Evolutionary conservation across 2,329 filamentous ascomycete genomes (phyloP).

Genomic region (Remersonia thermophila): DNA sequence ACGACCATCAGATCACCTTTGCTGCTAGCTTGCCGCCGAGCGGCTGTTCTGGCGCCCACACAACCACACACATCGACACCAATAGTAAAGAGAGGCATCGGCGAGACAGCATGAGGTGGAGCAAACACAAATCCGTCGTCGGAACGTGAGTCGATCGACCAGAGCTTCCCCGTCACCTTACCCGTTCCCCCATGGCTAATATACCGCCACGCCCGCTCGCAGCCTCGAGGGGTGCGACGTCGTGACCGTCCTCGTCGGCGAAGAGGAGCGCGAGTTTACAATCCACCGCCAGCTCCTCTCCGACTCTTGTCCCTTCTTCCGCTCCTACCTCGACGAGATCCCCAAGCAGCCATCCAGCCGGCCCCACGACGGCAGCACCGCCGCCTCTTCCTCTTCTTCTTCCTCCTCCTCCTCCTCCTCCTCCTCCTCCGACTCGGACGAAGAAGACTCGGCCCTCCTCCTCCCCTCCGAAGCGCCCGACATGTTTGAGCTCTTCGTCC

Average conservation of each 20-base stretch:
- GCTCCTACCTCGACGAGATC: conserved; percentile 30
- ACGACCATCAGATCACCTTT: too few relatives aligned
- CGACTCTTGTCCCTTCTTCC: conserved; percentile 36
- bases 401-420: too few relatives aligned
- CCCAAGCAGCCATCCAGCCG: background rate
- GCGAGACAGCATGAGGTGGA: conserved; percentile 13
- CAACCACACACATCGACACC: too few relatives aligned
- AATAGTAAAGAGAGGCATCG: background rate
- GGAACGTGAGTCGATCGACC: conserved; percentile 10
- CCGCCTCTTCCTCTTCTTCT: too few relatives aligned
- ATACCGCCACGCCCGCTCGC: background rate
- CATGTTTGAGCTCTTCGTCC: conserved; percentile 41
- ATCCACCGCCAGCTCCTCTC: conserved; percentile 30
- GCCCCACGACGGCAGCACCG: too few relatives aligned
- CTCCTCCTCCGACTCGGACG: conserved; percentile 6
- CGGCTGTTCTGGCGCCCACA: background rate
- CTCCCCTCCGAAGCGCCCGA: conserved; percentile 35
- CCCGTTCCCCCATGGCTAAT: background rate
- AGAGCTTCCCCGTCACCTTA: too few relatives aligned
- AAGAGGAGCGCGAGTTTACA: conserved; percentile 20
- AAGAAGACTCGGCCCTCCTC: conserved; percentile 20
- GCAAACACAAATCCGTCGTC: conserved; percentile 8
- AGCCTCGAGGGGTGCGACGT: conserved; percentile 15
- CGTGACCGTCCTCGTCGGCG: conserved; percentile 22
- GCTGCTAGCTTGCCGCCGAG: background rate